Base-by-base conservation (phyloP, 805 yeast genomes). In the Lipomyces chichibuensis region DNA sequence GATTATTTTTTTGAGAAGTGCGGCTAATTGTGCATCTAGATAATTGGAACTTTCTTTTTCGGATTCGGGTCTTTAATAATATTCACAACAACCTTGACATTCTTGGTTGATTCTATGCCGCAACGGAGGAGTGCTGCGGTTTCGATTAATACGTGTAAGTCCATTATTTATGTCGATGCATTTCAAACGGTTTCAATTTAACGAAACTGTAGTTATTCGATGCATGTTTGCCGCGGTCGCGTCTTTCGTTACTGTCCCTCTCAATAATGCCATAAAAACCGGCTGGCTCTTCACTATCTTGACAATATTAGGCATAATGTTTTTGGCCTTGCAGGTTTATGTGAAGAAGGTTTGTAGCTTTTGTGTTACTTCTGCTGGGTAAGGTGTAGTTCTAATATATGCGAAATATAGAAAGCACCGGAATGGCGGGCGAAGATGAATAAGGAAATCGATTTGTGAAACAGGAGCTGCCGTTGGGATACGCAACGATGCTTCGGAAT, bases 61-160 rank as follows among this genome's bases (percentile, higher is more conserved):
- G 97, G 97, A 0, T 86, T 88, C 74, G 90, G 94, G 0, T 87
- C 91, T 43, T 89, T 91, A 95, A 85, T 91, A 77, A 85, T 90
- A 2, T 90, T 91, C 71, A 95, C 96, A 2, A 86, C 91, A 8
- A 88, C 92, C 0, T 85, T 88, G 2, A 91, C 97, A 0, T 92
- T 91, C 74, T 79, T 91, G 65, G 92, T 91, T 0, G 97, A 91
- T 74, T 86, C 92, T 0, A 81, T 92, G 57, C 97, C 97, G 0
- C 96, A 96, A 0, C 83, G 88, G 73, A 96, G 97, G 54, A 93
- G 97, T 14, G 89, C 96, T 0, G 97, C 96, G 0, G 90, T 91
- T 59, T 96, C 97, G 0, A 76, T 92, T 60, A 91, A 90, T 74
- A 92, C 91, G 74, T 82, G 69, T 66, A 59, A 7, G 69, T 39